A percentile compares a stretch with the other conserved stretches of the same genome.
These are phyloP conservation scores for Pseudozyma sp. DNA, from an alignment of 1,284 basidiomycete genomes.

Conservation along the genomic window DNA sequence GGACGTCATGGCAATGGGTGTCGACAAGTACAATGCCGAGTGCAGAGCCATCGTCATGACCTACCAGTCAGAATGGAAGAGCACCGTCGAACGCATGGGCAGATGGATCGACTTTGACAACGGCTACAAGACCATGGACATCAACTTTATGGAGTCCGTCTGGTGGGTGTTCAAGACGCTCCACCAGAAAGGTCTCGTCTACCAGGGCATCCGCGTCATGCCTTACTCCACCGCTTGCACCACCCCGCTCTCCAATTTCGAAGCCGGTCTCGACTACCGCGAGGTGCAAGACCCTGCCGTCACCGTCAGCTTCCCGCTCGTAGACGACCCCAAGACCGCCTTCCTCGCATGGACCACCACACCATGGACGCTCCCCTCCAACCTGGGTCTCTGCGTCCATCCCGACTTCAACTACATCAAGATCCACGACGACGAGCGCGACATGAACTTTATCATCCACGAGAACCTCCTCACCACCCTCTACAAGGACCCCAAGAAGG, in stretches of 20 bases:
- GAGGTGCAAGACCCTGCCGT: conserved; percentile 96
- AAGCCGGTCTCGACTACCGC: conserved; percentile 91
- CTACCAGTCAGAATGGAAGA: conserved; percentile 91
- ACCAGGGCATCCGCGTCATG: conserved; percentile 94
- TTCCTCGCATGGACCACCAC: conserved; percentile 99
- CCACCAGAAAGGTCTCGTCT: conserved; percentile 92
- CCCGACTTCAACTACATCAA: conserved; percentile 97
- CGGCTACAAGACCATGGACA: conserved; percentile 97
- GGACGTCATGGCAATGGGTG: conserved; percentile 95
- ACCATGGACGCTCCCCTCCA: conserved; percentile 97
- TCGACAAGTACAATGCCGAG: conserved; percentile 96
- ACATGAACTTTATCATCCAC: conserved; percentile 91
- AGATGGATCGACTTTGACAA: conserved; percentile 99
- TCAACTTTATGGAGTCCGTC: conserved; percentile 94
- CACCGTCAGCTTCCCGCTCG: conserved; percentile 90
- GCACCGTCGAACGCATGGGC: conserved; percentile 96
- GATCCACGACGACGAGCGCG: conserved; percentile 89
- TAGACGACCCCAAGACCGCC: conserved; percentile 89
- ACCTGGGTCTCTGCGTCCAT: conserved; percentile 93
- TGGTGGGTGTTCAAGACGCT: conserved; percentile 99
- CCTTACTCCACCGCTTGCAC: conserved; percentile 97
- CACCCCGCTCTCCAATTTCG: conserved; percentile 97
- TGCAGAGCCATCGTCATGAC: conserved; percentile 98
- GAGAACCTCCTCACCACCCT: conserved; percentile 87
- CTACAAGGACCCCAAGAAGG: conserved; percentile 98